phyloP scores from a whole-genome alignment of 139 green algal species.

The Picochlorum sp. region DNA sequence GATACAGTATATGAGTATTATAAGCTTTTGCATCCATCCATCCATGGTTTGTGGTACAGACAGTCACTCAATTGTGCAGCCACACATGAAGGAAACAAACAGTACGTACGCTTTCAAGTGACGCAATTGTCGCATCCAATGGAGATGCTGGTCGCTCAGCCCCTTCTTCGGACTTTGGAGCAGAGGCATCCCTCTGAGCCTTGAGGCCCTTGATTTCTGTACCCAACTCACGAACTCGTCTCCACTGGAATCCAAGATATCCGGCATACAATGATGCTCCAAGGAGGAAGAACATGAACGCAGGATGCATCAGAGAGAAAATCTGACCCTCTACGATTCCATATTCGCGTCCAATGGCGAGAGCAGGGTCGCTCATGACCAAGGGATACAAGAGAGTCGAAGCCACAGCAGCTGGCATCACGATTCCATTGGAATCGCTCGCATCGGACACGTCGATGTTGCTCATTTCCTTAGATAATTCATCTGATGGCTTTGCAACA shows the following conservation, averaged over 20 bases:
- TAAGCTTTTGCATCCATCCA: background rate
- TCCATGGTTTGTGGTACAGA: background rate
- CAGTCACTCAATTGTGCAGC: background rate
- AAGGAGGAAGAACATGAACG: conserved; percentile 78
- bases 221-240: conserved; percentile 39
- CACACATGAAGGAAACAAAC: background rate
- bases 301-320: conserved; percentile 65
- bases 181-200: conserved; percentile 45
- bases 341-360: conserved; percentile 7
- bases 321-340: conserved; percentile 24
- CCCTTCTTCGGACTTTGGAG: conserved; percentile 20
- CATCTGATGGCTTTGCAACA: too few species aligned
- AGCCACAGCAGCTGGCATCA: too few species aligned
- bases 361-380: background rate
- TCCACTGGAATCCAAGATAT: conserved; percentile 86
- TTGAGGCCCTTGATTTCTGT: conserved; percentile 71
- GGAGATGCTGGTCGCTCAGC: conserved; percentile 34
- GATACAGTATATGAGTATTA: background rate
- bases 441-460: too few species aligned
- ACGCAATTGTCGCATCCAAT: conserved; percentile 44
- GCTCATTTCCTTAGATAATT: too few species aligned
- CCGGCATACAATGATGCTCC: conserved; percentile 66
- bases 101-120: conserved; percentile 63
- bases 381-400: background rate
- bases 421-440: too few species aligned